Conservation (phyloP, 1,284 basidiomycete genomes). For the Sanghuangporus sanghuang region DNA sequence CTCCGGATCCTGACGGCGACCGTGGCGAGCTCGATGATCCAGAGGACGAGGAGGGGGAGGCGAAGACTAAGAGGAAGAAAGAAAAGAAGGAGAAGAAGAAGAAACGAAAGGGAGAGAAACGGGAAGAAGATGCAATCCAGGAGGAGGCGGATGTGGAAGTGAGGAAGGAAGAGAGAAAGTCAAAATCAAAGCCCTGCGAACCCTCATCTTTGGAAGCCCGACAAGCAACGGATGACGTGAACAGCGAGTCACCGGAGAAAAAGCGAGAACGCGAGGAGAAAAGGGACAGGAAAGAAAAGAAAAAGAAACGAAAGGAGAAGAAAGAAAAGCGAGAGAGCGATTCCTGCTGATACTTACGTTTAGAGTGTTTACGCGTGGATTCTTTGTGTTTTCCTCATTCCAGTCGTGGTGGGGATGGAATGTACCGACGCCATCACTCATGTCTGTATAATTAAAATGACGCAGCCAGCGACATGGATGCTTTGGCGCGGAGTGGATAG, state of each 20-base stretch:
- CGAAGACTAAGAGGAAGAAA: background rate
- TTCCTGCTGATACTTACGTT: no score
- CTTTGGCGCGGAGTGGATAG: no score
- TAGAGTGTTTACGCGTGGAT: no score
- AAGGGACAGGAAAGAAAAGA: constrained; percentile 10
- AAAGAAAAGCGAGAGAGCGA: background rate
- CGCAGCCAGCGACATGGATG: no score
- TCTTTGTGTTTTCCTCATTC: no score
- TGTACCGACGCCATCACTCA: no score
- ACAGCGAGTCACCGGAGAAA: background rate
- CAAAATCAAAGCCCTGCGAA: no score
- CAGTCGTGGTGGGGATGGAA: no score
- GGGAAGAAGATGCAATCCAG: background rate
- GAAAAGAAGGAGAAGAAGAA: constrained; percentile 7
- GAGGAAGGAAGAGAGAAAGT: background rate
- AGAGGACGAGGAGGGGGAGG: background rate
- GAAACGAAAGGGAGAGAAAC: background rate
- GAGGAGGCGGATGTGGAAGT: background rate
- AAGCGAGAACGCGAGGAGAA: background rate
- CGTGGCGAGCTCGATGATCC: background rate
- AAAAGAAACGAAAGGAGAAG: constrained; percentile 1
- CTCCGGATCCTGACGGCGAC: no score
- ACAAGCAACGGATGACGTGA: background rate
- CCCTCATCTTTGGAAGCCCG: no score
- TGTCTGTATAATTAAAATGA: no score